A percentile compares a stretch with the other conserved stretches of the same genome.
Conservation (phyloP, 2,329 filamentous ascomycete genomes). For the Achaetomium macrosporum region DNA sequence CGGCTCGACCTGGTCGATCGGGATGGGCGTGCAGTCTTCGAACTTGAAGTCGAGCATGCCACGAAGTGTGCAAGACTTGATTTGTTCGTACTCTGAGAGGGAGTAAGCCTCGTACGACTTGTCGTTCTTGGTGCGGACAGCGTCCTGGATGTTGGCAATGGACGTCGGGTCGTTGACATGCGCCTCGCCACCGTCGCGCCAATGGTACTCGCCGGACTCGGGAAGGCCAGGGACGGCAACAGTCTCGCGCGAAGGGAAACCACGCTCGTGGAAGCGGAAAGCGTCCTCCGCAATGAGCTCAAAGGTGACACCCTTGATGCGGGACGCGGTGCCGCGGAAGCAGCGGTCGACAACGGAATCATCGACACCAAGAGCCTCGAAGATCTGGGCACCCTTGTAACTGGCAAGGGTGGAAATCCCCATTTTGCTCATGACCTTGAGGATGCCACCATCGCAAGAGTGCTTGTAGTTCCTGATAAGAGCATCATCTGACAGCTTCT, state of each 20-base stretch:
- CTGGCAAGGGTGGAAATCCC: slow-evolving; percentile 93
- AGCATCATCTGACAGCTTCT: slow-evolving; percentile 73
- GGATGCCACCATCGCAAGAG: slow-evolving; percentile 89
- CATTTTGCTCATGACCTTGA: slow-evolving; percentile 99
- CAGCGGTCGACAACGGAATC: slow-evolving; percentile 88
- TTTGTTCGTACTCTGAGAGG: slow-evolving; percentile 86
- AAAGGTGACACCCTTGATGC: slow-evolving; percentile 91
- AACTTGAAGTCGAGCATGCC: slow-evolving; percentile 96
- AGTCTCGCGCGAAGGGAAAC: slow-evolving; percentile 76
- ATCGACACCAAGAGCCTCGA: slow-evolving; percentile 90
- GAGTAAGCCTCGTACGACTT: slow-evolving; percentile 98
- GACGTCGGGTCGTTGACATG: slow-evolving; percentile 93
- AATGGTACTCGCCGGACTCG: slow-evolving; percentile 96
- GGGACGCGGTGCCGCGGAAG: slow-evolving; percentile 89
- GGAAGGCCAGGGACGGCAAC: slow-evolving; percentile 71
- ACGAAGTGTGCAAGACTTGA: slow-evolving; percentile 92
- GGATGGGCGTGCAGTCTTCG: slow-evolving; percentile 75
- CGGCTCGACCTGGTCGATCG: slow-evolving; percentile 93
- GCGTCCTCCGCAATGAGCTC: slow-evolving; percentile 90
- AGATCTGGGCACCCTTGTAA: slow-evolving; percentile 98
- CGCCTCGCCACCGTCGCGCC: slow-evolving; percentile 91
- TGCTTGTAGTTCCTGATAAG: slow-evolving; percentile 96
- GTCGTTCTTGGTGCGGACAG: slow-evolving; percentile 94
- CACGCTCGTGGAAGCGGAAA: slow-evolving; percentile 90
- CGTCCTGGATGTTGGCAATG: slow-evolving; percentile 96